Evolutionary conservation across 2,329 filamentous ascomycete genomes (phyloP).

Genomic region (Coniella vitis): DNA sequence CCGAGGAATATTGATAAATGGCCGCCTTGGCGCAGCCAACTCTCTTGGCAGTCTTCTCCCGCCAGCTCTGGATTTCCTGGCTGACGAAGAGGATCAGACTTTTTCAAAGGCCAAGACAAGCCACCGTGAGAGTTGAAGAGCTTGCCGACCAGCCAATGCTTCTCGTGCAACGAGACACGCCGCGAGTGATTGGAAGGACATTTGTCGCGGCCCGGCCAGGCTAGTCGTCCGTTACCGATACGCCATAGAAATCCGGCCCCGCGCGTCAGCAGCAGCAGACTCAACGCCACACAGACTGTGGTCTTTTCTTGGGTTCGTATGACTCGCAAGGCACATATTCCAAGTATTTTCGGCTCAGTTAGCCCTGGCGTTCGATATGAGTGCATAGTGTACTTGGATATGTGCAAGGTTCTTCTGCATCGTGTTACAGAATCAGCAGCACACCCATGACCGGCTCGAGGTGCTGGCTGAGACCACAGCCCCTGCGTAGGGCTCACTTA

Average conservation of each 20-base stretch:
- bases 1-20: not conserved
- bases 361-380: no score
- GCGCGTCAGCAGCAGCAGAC: no score
- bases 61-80: not conserved
- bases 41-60: not conserved
- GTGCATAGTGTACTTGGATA: no score
- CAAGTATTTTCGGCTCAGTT: not conserved
- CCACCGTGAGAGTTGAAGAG: not conserved
- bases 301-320: no score
- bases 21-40: conserved; percentile 3
- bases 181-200: not conserved
- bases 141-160: not conserved
- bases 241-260: not conserved
- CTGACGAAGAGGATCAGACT: not conserved
- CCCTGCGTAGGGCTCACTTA: not conserved
- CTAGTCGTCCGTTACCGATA: not conserved
- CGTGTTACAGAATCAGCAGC: no score
- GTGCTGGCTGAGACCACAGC: no score
- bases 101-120: not conserved
- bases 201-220: not conserved
- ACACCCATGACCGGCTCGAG: no score
- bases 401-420: no score
- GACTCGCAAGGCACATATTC: no score
- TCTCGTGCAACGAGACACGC: conserved; percentile 2
- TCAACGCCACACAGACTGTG: no score